A percentile compares a stretch with the other conserved stretches of the same genome.
These are phyloP conservation scores for Elaeis oleifera DNA, from an alignment of 202 grass and related monocot genomes.

Conservation along the genomic window DNA sequence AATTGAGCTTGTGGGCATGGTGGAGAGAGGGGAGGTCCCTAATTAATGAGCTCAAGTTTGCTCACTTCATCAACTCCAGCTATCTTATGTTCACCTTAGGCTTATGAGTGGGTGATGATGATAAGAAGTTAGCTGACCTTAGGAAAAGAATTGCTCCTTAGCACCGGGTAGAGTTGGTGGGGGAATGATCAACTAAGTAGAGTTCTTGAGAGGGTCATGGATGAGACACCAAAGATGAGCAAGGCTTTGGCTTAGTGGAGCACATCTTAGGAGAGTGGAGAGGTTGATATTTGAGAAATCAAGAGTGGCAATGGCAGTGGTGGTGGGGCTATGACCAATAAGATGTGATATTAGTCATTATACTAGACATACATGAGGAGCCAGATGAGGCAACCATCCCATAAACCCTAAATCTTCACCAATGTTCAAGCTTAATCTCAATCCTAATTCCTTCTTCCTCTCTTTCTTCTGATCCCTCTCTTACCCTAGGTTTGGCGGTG, in stretches of 20 bases:
- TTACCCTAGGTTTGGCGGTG: too few species aligned
- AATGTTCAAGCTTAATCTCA: too few species aligned
- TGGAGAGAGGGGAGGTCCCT: conserved; percentile 27
- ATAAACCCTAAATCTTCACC: conserved; percentile 9
- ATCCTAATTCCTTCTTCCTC: too few species aligned
- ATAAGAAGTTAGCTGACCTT: conserved; percentile 37
- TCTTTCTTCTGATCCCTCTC: too few species aligned
- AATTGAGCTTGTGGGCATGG: conserved; percentile 22
- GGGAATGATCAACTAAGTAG: conserved; percentile 43
- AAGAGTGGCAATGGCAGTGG: neutral
- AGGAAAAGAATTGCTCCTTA: conserved; percentile 16
- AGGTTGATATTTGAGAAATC: neutral
- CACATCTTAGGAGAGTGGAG: neutral
- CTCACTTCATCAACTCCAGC: conserved; percentile 36
- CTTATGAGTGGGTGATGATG: conserved; percentile 29
- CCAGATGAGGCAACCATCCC: conserved; percentile 29
- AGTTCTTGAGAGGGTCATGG: conserved; percentile 52
- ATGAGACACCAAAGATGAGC: conserved; percentile 18
- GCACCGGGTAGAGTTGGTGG: neutral
- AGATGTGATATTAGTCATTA: conserved; percentile 45
- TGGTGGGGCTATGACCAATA: neutral
- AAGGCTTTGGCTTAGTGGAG: neutral
- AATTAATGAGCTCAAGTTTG: conserved; percentile 34
- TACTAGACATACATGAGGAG: conserved; percentile 32
- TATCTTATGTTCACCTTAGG: conserved; percentile 41